A percentile compares a stretch with the other conserved stretches of the same genome.
These are phyloP conservation scores for Clarireedia sp. DNA, from an alignment of 2,329 filamentous ascomycete species.

Conservation along the genomic window DNA sequence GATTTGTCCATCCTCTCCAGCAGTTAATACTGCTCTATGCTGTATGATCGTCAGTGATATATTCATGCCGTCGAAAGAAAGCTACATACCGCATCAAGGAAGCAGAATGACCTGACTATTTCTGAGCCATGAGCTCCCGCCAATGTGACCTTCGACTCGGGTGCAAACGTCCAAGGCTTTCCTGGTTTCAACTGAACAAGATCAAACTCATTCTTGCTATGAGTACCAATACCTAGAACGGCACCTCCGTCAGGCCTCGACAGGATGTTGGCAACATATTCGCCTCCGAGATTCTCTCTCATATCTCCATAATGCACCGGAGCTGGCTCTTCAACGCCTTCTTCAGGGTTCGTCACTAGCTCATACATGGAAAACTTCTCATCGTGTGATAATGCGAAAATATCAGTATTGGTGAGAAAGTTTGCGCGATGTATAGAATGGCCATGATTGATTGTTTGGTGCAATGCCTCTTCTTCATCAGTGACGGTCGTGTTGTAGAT, in stretches of 20 bases:
- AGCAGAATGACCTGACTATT: constrained; percentile 56
- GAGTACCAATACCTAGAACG: constrained; percentile 56
- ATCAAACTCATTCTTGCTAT: constrained; percentile 52
- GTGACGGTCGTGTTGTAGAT: constrained; percentile 62
- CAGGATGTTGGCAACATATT: constrained; percentile 65
- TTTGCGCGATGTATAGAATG: constrained; percentile 68
- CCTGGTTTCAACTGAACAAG: constrained; percentile 50
- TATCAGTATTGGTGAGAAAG: constrained; percentile 56
- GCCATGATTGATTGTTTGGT: constrained; percentile 71
- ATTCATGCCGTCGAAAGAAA: neutral
- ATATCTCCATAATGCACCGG: constrained; percentile 60
- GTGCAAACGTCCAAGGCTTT: constrained; percentile 46
- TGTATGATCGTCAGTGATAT: constrained; percentile 11
- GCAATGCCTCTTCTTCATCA: constrained; percentile 70
- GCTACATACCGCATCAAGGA: constrained; percentile 47
- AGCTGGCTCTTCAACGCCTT: constrained; percentile 42
- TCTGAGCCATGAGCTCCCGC: constrained; percentile 56
- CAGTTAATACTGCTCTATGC: constrained; percentile 31
- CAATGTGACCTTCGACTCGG: constrained; percentile 49
- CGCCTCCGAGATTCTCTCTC: constrained; percentile 55
- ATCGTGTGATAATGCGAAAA: constrained; percentile 70
- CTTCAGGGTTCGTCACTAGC: constrained; percentile 54
- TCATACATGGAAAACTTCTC: constrained; percentile 70
- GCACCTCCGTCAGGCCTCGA: constrained; percentile 53
- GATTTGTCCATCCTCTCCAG: constrained; percentile 34